Percentiles rank a stretch among this genome's conserved stretches.
These are phyloP conservation scores for Acidiella bohemica DNA, from an alignment of 495 filamentous ascomycete genomes.

Conservation along the genomic window DNA sequence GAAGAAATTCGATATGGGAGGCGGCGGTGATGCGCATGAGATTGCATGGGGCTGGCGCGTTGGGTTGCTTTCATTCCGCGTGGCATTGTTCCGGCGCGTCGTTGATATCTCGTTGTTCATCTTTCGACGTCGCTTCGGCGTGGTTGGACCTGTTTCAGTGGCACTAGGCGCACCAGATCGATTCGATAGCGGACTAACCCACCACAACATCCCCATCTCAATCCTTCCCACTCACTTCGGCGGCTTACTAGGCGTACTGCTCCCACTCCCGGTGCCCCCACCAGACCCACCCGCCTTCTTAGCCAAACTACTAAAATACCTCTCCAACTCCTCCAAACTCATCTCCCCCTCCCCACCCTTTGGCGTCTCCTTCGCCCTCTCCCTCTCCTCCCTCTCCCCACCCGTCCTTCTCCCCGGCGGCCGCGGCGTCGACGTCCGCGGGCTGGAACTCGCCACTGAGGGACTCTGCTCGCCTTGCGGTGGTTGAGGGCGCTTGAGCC, in stretches of 20 bases:
- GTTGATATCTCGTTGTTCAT: no score
- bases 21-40: no score
- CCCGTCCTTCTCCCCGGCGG: slow-evolving; percentile 8
- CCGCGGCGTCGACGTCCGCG: slow-evolving; percentile 4
- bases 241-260: slow-evolving; percentile 11
- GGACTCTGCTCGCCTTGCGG: not conserved
- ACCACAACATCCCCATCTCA: no score
- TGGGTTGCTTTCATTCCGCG: no score
- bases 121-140: no score
- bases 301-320: slow-evolving; percentile 16
- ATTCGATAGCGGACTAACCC: no score
- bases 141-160: no score
- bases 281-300: slow-evolving; percentile 7
- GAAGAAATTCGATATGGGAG: no score
- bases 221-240: no score
- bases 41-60: no score
- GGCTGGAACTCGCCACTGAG: not conserved
- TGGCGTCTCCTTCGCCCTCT: not conserved
- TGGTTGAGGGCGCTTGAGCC: slow-evolving; percentile 8
- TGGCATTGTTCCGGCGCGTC: no score
- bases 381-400: not conserved
- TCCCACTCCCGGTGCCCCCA: slow-evolving; percentile 11
- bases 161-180: no score
- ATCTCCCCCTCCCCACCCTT: slow-evolving; percentile 2
- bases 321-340: slow-evolving; percentile 17